Conservation (phyloP, 176 grass and related monocot species). For the Thalia dealbata region DNA sequence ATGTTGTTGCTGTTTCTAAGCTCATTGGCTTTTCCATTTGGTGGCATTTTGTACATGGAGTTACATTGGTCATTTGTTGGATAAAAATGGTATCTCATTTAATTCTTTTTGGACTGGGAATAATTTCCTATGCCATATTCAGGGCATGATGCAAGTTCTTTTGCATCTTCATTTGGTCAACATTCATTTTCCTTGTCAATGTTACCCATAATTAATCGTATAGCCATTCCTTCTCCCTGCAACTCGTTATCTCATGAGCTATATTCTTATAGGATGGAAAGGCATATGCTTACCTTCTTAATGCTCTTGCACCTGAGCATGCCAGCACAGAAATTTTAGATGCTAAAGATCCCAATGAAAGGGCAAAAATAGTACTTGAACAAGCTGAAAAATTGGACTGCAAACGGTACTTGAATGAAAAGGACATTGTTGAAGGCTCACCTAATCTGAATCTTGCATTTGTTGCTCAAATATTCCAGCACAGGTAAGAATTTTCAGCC, state of each 20-base stretch:
- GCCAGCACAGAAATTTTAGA: constrained; percentile 48
- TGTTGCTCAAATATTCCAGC: constrained; percentile 97
- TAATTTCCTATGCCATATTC: background rate
- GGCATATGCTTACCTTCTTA: constrained; percentile 97
- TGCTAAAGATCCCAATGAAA: constrained; percentile 65
- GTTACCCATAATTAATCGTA: background rate
- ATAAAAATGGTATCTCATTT: background rate
- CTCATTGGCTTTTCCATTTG: background rate
- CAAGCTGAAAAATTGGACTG: constrained; percentile 95
- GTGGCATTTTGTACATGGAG: background rate
- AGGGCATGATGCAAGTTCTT: background rate
- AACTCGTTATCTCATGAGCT: background rate
- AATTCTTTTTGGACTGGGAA: background rate
- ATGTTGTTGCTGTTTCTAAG: background rate
- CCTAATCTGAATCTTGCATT: constrained; percentile 99
- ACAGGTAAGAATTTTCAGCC: constrained; percentile 39
- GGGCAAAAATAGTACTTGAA: constrained; percentile 90
- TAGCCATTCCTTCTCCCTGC: background rate
- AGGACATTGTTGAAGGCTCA: constrained; percentile 95
- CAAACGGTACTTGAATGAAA: constrained; percentile 87
- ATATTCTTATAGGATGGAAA: constrained; percentile 59
- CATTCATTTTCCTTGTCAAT: background rate
- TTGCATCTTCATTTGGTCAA: background rate
- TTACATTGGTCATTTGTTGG: background rate
- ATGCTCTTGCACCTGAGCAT: constrained; percentile 91